These are phyloP conservation scores for Colletotrichum sp. DNA, from an alignment of 2,329 filamentous ascomycete genomes.

Conservation along the genomic window DNA sequence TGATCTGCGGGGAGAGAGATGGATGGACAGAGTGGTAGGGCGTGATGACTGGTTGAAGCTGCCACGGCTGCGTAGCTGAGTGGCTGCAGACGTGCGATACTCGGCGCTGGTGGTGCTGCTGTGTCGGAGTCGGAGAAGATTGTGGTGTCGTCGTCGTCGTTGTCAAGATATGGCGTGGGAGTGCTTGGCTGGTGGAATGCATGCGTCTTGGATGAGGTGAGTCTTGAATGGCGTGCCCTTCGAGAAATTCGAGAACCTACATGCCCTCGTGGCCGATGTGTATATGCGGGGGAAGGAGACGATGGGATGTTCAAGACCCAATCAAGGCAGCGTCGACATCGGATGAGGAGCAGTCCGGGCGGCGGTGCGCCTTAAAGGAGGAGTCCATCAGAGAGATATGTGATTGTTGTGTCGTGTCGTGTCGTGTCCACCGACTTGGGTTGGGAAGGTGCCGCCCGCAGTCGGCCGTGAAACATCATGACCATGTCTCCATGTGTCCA, in stretches of 20 bases:
- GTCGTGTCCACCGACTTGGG: background rate
- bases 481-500: background rate
- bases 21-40: background rate
- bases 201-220: background rate
- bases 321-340: background rate
- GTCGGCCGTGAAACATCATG: background rate
- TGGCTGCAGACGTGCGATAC: background rate
- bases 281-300: slow-evolving; percentile 7
- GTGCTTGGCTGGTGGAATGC: background rate
- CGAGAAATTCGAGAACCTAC: background rate
- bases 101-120: background rate
- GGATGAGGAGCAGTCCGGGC: slow-evolving; percentile 3
- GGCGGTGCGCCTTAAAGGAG: background rate
- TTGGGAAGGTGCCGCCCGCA: background rate
- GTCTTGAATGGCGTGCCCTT: background rate
- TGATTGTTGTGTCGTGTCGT: background rate
- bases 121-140: background rate
- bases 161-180: background rate
- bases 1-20: background rate
- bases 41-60: background rate
- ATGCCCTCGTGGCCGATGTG: background rate
- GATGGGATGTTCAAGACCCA: background rate
- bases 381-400: background rate
- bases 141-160: background rate
- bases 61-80: background rate